Evolutionary conservation across 805 yeast species (phyloP).

Genomic region (Wickerhamomyces chambardii): DNA sequence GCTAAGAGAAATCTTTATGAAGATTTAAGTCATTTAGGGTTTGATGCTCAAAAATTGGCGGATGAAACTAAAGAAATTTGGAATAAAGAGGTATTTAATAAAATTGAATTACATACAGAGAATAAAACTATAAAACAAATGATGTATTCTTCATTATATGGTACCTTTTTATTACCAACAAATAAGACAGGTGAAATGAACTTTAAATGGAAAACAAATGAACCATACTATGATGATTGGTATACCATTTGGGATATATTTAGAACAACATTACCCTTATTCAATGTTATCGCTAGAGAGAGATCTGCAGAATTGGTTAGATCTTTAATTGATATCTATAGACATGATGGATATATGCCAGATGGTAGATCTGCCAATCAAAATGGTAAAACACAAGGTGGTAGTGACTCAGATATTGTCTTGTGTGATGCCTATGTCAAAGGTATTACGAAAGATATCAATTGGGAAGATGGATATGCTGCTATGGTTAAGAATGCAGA

Average conservation of each 20-base stretch:
- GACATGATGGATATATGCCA: slow-evolving; percentile 26
- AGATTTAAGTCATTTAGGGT: slow-evolving; percentile 12
- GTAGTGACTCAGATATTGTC: slow-evolving; percentile 26
- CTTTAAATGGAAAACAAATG: slow-evolving; percentile 13
- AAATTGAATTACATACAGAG: slow-evolving; percentile 1
- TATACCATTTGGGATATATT: slow-evolving; percentile 30
- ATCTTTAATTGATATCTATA: slow-evolving; percentile 20
- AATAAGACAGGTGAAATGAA: slow-evolving; percentile 18
- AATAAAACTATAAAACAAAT: slow-evolving; percentile 2
- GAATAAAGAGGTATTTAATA: slow-evolving; percentile 3
- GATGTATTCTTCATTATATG: slow-evolving; percentile 3
- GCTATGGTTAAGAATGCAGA: slow-evolving; percentile 28
- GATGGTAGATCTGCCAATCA: slow-evolving; percentile 28
- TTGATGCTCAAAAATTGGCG: neutral
- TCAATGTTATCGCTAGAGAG: slow-evolving; percentile 19
- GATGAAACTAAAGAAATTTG: neutral
- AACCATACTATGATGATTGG: slow-evolving; percentile 27
- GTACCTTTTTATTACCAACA: slow-evolving; percentile 3
- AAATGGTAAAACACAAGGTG: slow-evolving; percentile 29
- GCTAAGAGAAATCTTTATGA: slow-evolving; percentile 17
- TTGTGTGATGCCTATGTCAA: slow-evolving; percentile 27
- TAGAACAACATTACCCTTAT: slow-evolving; percentile 24
- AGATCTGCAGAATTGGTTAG: slow-evolving; percentile 21
- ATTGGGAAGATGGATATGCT: slow-evolving; percentile 22
- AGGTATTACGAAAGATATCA: slow-evolving; percentile 12